Base-by-base conservation (phyloP, 2,329 filamentous ascomycete genomes). In the Hymenoscyphus repandus region DNA sequence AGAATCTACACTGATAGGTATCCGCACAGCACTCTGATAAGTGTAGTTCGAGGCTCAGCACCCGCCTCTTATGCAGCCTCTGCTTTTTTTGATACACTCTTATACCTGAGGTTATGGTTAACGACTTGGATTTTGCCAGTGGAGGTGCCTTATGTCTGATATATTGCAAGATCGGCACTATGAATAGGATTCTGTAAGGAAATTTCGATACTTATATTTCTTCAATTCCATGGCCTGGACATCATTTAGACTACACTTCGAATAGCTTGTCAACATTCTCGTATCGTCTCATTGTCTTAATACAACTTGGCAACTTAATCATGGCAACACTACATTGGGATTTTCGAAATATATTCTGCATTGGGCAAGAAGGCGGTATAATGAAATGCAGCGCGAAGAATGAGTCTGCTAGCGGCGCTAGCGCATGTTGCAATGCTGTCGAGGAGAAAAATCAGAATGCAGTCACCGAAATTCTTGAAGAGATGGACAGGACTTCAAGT, bases 61-160 rank as follows among this genome's bases (percentile, higher is more conserved):
- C 31, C 18, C 43, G 15, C 43, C 11, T 27, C 18, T 41, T 20
- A 43, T 49, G 46, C 46, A 47, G 17, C 37, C 22, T 42, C 46
- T 49, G 38, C 38, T 49, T 41, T 49, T n/a, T 49, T 41, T 49
- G 18, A 33, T 49, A 49, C 38, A 22, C 20, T 31, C 17, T 30
- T 20, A 33, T 31, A 20, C 46, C 31, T 36, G 18, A 49, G 46
- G 46, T 30, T 36, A 36, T 36, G 31, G 45, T 32, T 31, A 13
- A n/a, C n/a, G 9, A 10, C 31, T 49, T 41, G 6, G n/a, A 10
- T 40, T 43, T 49, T 34, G 27, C 31, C 38, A 33, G 37, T 22
- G 17, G 39, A 34, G 22, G 20, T 38, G n/a, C 33, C 10, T 49
- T 13, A 17, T 13, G 18, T 6, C 27, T 49, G 34, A 41, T 49